phyloP scores from a whole-genome alignment of 2,329 filamentous ascomycete genomes.

The Ceratocystis eucalypticola region DNA sequence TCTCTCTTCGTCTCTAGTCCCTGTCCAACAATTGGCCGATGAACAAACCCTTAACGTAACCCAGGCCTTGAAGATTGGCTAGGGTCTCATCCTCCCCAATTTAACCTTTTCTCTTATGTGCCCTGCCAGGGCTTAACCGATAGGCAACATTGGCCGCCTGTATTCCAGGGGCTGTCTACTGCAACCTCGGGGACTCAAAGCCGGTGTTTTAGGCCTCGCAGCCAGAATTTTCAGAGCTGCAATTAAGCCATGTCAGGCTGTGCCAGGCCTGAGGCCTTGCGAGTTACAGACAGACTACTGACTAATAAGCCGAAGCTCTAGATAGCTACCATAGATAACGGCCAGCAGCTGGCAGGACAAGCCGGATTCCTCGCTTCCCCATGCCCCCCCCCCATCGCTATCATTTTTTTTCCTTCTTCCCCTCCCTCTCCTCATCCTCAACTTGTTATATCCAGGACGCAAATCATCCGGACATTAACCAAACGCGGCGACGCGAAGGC shows the following conservation, averaged over 20 bases:
- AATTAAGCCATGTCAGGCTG: neutral
- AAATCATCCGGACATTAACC: conserved; percentile 7
- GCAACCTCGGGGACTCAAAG: neutral
- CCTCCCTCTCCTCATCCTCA: neutral
- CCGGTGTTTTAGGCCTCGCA: neutral
- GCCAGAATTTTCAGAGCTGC: neutral
- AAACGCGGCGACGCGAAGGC: neutral
- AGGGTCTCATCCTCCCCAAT: neutral
- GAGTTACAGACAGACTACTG: neutral
- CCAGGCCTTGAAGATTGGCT: neutral
- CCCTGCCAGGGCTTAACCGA: neutral
- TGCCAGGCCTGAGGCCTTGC: neutral
- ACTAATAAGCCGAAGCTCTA: neutral
- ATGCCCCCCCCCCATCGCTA: neutral
- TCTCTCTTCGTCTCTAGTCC: neutral
- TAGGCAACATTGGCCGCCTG: neutral
- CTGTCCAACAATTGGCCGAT: neutral
- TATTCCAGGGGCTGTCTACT: neutral
- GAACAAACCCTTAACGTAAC: neutral
- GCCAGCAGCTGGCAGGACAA: neutral
- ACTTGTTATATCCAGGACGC: neutral
- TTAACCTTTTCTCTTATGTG: neutral
- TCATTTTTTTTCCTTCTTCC: neutral
- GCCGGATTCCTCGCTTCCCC: neutral
- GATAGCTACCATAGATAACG: neutral